Conservation (phyloP, 2,329 filamentous ascomycete genomes). For the Fusarium graminum region DNA sequence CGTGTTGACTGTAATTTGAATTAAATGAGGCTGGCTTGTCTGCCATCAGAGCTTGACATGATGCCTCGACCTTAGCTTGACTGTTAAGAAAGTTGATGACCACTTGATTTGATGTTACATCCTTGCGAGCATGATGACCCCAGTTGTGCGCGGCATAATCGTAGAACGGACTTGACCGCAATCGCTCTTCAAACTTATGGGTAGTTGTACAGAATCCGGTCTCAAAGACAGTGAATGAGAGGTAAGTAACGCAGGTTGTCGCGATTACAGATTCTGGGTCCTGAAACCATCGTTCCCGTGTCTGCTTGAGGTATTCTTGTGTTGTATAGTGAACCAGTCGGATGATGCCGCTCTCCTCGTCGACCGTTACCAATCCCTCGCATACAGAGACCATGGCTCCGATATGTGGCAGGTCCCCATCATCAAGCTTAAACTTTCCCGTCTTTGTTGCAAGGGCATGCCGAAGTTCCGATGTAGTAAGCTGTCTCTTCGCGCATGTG, state of each 20-base stretch:
- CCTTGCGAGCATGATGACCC: background rate
- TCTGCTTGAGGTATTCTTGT: slow-evolving; percentile 56
- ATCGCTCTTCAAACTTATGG: background rate
- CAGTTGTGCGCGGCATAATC: background rate
- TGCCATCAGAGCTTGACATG: too few relatives aligned
- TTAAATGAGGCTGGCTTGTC: too few relatives aligned
- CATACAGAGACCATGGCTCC: slow-evolving; percentile 55
- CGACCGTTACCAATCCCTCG: slow-evolving; percentile 58
- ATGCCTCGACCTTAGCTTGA: too few relatives aligned
- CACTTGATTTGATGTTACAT: too few relatives aligned
- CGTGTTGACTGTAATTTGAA: too few relatives aligned
- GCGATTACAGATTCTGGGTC: background rate
- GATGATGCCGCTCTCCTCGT: slow-evolving; percentile 55
- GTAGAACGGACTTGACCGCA: background rate
- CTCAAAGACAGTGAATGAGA: background rate
- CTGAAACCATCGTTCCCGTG: background rate
- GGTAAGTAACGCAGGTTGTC: background rate
- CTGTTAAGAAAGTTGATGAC: too few relatives aligned
- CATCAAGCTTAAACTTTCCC: slow-evolving; percentile 48
- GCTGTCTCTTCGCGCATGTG: slow-evolving; percentile 51
- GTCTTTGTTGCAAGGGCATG: slow-evolving; percentile 57
- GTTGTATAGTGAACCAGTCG: slow-evolving; percentile 61
- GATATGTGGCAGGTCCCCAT: slow-evolving; percentile 51
- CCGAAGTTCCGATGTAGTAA: slow-evolving; percentile 55
- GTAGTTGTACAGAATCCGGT: fast-evolving